These are phyloP conservation scores for Spinellus fusiger DNA, from an alignment of 192 early-diverging fungal species.

Conservation along the genomic window DNA sequence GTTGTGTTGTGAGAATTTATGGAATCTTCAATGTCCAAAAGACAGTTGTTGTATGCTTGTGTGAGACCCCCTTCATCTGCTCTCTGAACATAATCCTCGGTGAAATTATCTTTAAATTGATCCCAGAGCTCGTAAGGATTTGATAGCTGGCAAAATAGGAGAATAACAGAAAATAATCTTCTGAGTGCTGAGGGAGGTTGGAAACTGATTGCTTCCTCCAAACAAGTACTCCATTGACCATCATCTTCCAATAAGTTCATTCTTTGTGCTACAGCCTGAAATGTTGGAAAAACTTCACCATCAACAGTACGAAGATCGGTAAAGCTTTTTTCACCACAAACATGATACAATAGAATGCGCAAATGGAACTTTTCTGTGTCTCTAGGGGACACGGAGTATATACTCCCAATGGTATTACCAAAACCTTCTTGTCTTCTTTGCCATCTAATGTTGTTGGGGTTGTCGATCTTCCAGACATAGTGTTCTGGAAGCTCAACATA, in stretches of 20 bases:
- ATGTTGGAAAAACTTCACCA: neutral
- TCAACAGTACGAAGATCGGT: neutral
- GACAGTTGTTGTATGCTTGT: no score
- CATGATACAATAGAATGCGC: neutral
- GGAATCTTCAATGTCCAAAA: no score
- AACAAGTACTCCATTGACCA: neutral
- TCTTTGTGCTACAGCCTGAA: neutral
- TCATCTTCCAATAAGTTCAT: neutral
- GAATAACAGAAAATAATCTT: neutral
- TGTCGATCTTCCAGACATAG: neutral
- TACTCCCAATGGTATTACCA: neutral
- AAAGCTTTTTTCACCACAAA: neutral
- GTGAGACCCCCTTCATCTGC: no score
- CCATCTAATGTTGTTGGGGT: neutral
- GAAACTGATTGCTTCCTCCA: neutral
- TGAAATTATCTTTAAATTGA: no score
- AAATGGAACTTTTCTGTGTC: neutral
- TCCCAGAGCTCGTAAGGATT: no score
- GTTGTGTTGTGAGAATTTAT: no score
- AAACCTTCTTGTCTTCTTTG: neutral
- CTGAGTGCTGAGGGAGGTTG: neutral
- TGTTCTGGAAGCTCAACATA: neutral
- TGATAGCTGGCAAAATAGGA: no score
- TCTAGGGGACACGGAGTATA: neutral
- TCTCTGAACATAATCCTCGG: no score